These are phyloP conservation scores for Ganoderma lucidum DNA, from an alignment of 1,284 basidiomycete genomes.

Conservation along the genomic window DNA sequence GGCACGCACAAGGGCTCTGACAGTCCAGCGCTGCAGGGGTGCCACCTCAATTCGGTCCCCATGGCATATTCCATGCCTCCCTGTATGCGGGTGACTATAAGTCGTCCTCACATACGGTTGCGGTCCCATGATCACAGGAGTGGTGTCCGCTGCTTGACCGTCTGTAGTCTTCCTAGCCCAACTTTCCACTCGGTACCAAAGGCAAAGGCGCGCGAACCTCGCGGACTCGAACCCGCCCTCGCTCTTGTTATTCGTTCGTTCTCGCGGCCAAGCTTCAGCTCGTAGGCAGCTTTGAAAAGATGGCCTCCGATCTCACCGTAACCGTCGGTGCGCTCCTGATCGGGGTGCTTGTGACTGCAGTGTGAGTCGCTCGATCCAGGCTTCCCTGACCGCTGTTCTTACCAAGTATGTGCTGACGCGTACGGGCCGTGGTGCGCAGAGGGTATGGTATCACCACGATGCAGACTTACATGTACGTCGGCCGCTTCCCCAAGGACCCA, in stretches of 20 bases:
- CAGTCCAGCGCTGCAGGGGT: background rate
- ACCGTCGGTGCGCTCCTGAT: slow-evolving; percentile 29
- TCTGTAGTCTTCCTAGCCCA: background rate
- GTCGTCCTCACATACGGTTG: background rate
- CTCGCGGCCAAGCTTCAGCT: background rate
- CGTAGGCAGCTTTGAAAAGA: background rate
- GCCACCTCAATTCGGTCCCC: background rate
- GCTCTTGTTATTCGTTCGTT: background rate
- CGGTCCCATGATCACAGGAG: background rate
- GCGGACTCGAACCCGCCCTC: background rate
- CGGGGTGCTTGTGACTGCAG: slow-evolving; percentile 25
- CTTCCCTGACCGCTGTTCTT: background rate
- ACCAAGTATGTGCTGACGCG: background rate
- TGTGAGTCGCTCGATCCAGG: slow-evolving; percentile 18
- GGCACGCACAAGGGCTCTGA: background rate
- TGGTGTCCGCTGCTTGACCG: background rate
- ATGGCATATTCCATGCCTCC: background rate
- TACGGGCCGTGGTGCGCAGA: background rate
- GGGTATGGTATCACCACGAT: slow-evolving; percentile 30
- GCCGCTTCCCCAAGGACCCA: slow-evolving; percentile 24
- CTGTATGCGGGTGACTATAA: background rate
- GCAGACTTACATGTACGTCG: slow-evolving; percentile 29
- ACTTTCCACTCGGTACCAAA: background rate
- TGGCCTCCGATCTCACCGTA: slow-evolving; percentile 12
- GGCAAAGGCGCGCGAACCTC: background rate